Evolutionary conservation across 805 yeast species (phyloP), one percentile per base, ranked within the genome.

Genomic region (Yamadazyma endophytica): DNA sequence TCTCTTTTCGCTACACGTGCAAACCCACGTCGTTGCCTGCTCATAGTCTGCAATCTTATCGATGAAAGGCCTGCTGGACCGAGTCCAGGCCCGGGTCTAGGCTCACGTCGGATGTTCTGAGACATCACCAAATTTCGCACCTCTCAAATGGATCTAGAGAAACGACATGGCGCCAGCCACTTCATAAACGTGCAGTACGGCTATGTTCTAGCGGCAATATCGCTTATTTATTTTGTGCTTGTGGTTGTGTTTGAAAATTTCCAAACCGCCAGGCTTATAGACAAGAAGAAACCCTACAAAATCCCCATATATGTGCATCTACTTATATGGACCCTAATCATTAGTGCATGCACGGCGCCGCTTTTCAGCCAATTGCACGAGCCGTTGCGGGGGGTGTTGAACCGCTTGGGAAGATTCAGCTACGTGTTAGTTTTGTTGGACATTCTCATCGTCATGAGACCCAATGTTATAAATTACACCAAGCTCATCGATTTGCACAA

Each of bases 141-240:
- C n/a, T n/a, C n/a, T n/a, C n/a, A n/a, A n/a, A n/a, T n/a, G n/a
- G n/a, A n/a, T n/a, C n/a, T n/a, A n/a, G n/a, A n/a, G n/a, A 26
- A 29, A 28, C 33, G 85, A 23, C 86, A 79, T 44, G 76, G 69
- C 5, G 56, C 51, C 13, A 9, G 52, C 22, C 88, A 82, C 47
- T 64, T 43, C 33, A 71, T 70, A 24, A 82, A 82, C 47, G 45
- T 78, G 27, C 69, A 70, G 29, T 82, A 74, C 46, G 92, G 90
- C 0, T 74, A 76, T 43, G 44, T 68, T 9, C 51, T 77, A 0
- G 50, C 80, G 5, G 44, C 58, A 1, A 33, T 74, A 3, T 58
- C 78, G 1, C 28, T 67, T 0, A 26, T 61, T 0, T 74, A 75
- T 37, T 39, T 31, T 20, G 18, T 36, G 7, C 31, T 24, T 15